Conservation (phyloP, 768 basidiomycete genomes). For the Mycena olivaceomarginata region DNA sequence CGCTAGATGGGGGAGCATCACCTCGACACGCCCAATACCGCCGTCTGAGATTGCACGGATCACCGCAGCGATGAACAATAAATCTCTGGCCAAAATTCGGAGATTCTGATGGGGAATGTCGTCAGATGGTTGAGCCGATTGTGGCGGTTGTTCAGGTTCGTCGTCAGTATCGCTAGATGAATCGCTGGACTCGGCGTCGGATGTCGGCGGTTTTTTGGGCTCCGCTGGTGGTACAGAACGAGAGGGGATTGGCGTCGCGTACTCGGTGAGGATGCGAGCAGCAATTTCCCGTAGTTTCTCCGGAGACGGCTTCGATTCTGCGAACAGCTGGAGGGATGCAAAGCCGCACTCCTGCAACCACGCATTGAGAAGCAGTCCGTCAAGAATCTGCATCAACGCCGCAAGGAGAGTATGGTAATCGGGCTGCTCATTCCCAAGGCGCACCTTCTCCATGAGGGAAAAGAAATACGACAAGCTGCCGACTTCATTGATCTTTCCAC, state of each 20-base stretch:
- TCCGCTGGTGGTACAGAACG: background rate
- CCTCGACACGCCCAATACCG: slow-evolving; percentile 48
- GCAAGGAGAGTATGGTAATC: slow-evolving; percentile 47
- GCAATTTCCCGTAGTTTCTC: slow-evolving; percentile 36
- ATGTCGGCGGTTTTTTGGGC: background rate
- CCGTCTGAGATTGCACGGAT: slow-evolving; percentile 31
- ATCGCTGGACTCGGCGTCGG: background rate
- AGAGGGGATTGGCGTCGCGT: slow-evolving; percentile 24
- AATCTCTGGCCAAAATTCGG: slow-evolving; percentile 36
- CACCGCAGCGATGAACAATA: slow-evolving; percentile 41
- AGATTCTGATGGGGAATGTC: slow-evolving; percentile 39
- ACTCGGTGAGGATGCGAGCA: slow-evolving; percentile 29
- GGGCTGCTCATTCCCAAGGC: slow-evolving; percentile 45
- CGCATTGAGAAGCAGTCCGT: slow-evolving; percentile 42
- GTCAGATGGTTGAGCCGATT: background rate
- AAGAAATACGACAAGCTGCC: slow-evolving; percentile 57
- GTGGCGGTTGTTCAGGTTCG: no score
- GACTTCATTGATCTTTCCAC: slow-evolving; percentile 47
- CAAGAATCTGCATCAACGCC: slow-evolving; percentile 43
- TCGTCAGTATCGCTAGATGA: no score
- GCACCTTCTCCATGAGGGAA: slow-evolving; percentile 53
- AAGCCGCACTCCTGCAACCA: slow-evolving; percentile 44
- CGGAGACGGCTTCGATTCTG: slow-evolving; percentile 44
- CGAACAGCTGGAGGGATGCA: slow-evolving; percentile 23
- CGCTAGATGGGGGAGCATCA: slow-evolving; percentile 50